These are phyloP conservation scores for Coprinellus micaceus DNA, from an alignment of 768 basidiomycete species.

Conservation along the genomic window DNA sequence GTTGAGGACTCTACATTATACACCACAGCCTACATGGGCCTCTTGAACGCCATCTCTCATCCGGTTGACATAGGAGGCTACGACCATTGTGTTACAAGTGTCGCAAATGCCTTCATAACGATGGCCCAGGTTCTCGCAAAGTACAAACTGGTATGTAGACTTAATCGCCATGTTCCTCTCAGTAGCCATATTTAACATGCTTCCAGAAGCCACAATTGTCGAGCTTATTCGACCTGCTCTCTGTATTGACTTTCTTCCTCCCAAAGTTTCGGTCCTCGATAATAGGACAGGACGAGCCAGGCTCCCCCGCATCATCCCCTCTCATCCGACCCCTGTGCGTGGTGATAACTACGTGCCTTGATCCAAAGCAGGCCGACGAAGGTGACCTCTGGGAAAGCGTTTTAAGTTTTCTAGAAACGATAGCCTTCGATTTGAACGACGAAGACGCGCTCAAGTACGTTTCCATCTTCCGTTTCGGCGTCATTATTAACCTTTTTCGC, in stretches of 20 bases:
- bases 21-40: conserved; percentile 36
- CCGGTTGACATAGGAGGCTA: conserved; percentile 30
- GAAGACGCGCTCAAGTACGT: conserved; percentile 39
- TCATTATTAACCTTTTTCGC: not conserved
- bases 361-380: conserved; percentile 26
- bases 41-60: conserved; percentile 45
- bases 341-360: conserved; percentile 39
- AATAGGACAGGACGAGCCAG: conserved; percentile 19
- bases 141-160: conserved; percentile 38
- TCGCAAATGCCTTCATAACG: conserved; percentile 36
- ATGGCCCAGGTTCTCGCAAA: conserved; percentile 35
- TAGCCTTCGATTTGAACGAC: conserved; percentile 47
- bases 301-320: conserved; percentile 22
- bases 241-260: conserved; percentile 41
- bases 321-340: conserved; percentile 39
- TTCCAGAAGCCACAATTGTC: conserved; percentile 43
- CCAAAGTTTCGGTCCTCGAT: conserved; percentile 46
- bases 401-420: conserved; percentile 48
- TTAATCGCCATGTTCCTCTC: not conserved
- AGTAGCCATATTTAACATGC: conserved; percentile 7
- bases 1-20: conserved; percentile 26
- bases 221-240: conserved; percentile 52
- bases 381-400: conserved; percentile 37
- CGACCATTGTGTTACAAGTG: conserved; percentile 22
- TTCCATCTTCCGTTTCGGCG: not conserved